Base-by-base conservation (phyloP, 176 grass and related monocot species). In the Aegilops umbellulata region DNA sequence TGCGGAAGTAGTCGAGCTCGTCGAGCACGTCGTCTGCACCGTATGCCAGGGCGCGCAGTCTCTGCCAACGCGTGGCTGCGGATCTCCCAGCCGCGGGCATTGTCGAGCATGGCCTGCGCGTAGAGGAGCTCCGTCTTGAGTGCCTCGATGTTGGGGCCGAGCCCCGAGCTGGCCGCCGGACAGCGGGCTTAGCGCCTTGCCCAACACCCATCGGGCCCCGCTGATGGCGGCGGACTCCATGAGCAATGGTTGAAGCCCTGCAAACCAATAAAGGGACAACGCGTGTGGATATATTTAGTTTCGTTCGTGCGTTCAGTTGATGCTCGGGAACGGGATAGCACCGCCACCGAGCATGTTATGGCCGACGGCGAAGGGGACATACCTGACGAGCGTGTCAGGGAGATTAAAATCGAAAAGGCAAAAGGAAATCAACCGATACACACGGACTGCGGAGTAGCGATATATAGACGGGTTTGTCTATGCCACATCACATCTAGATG, bases 1-100 rank as follows among this genome's bases (percentile, higher is more conserved):
- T 62, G 58, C 57, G 71, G n/a, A 76, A 85, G 24, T 78, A 85
- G 25, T 85, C 73, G 10, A 86, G 34, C 76, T 86, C 83, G 10
- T 86, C 83, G 4, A 85, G 60, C 2, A 85, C 60, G 73, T 85
- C 76, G 4, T 85, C 68, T 5, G 83, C 73, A 3, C 0, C 3
- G 47, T 85, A 65, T 5, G 38, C 60, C 0, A 85, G 20, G 31
- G 46, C 2, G 1, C 47, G 23, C 57, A 85, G 57, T 25, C 19
- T 34, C 38, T 65, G 0, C 3, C 0, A 85, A 32, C 0, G 64
- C 72, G 2, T 0, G 27, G 76, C 7, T 85, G 25, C 2, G 4
- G 25, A 67, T 67, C 20, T 38, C 51, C 60, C 41, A 30, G 7
- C 58, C 4, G 2, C 24, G 57, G 3, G 83, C 60, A 0, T 53